phyloP scores from a whole-genome alignment of 495 filamentous ascomycete species.

The Tuber melanosporum region DNA sequence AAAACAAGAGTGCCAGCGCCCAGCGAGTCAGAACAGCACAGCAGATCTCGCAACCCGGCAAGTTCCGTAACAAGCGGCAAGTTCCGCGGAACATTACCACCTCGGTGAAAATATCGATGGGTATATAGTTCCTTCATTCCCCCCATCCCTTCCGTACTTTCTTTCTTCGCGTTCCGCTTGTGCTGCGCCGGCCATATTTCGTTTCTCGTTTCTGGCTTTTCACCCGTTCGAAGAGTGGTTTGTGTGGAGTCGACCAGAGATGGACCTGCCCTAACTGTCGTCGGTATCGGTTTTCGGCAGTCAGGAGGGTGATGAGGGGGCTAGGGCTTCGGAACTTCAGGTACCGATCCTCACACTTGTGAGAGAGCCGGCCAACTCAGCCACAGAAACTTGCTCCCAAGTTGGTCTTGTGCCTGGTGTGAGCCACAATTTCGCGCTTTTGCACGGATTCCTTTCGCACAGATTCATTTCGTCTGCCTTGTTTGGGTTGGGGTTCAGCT shows the following conservation, averaged over 20 bases:
- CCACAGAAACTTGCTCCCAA: background rate
- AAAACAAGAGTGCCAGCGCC: background rate
- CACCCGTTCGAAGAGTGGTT: background rate
- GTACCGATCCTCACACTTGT: background rate
- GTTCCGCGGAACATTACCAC: background rate
- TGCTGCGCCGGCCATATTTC: background rate
- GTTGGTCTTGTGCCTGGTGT: background rate
- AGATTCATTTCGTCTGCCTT: background rate
- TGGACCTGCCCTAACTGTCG: background rate
- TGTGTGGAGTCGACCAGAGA: background rate
- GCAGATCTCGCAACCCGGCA: background rate
- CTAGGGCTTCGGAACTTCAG: background rate
- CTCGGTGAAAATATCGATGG: slow-evolving; percentile 15
- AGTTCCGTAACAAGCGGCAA: slow-evolving; percentile 19
- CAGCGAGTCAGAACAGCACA: background rate
- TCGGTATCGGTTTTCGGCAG: background rate
- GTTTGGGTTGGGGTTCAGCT: background rate
- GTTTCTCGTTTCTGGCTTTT: background rate
- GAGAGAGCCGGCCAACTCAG: background rate
- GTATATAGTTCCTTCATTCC: background rate
- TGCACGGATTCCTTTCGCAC: background rate
- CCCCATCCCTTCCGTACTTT: background rate
- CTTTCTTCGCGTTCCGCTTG: background rate
- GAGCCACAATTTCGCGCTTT: background rate
- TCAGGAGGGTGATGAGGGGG: background rate